A percentile compares a stretch with the other conserved stretches of the same genome.
These are phyloP conservation scores for Pontederia crassipes DNA, from an alignment of 176 grass and related monocot genomes.

Conservation along the genomic window DNA sequence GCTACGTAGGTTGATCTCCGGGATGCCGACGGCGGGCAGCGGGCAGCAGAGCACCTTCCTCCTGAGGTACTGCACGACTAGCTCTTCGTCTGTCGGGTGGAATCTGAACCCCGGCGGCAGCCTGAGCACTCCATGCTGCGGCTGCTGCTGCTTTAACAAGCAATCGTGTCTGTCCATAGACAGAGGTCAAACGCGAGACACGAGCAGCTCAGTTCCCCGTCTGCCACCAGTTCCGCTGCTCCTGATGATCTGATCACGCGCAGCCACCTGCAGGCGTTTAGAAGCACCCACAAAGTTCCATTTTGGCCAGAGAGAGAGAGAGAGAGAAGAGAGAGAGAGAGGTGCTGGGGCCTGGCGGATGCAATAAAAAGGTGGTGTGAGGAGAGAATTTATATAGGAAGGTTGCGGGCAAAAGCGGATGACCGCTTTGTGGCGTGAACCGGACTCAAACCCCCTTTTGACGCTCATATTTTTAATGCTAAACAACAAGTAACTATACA, in stretches of 20 bases:
- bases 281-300: background rate
- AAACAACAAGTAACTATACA: no score
- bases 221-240: no score
- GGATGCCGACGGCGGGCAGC: constrained; percentile 64
- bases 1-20: constrained; percentile 33
- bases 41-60: constrained; percentile 39
- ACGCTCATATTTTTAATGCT: background rate
- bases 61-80: constrained; percentile 67
- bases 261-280: background rate
- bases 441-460: constrained; percentile 10
- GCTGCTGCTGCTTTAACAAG: no score
- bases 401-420: constrained; percentile 25
- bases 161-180: background rate
- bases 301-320: background rate
- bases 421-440: constrained; percentile 21
- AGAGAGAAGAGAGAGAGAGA: background rate
- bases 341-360: background rate
- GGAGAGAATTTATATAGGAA: constrained; percentile 14
- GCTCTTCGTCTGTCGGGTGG: constrained; percentile 75
- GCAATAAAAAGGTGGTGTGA: background rate
- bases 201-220: no score
- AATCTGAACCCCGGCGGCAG: constrained; percentile 84
- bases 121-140: constrained; percentile 5
- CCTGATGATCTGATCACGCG: no score
- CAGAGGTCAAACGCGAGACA: background rate